Evolutionary conservation across 805 yeast genomes (phyloP).

Genomic region (Spathaspora gorwiae): DNA sequence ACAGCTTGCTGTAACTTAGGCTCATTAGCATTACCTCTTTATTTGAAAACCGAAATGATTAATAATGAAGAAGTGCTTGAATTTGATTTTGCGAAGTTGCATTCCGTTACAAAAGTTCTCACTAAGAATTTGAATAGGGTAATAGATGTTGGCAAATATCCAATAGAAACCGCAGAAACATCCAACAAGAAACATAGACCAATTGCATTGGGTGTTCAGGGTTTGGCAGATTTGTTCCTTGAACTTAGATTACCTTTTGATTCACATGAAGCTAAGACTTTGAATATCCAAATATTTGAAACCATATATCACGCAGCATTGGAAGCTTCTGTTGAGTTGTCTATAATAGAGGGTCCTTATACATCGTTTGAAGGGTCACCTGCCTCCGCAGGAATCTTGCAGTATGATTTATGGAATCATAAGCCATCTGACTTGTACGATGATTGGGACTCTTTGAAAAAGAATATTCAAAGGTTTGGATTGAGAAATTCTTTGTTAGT

Average conservation of each 20-base stretch:
- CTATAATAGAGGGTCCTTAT: constrained; percentile 65
- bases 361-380: constrained; percentile 81
- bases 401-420: constrained; percentile 82
- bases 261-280: constrained; percentile 65
- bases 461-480: constrained; percentile 57
- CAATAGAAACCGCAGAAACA: constrained; percentile 66
- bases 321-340: constrained; percentile 82
- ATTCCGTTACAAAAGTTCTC: constrained; percentile 70
- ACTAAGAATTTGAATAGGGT: constrained; percentile 74
- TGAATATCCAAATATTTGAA: constrained; percentile 86
- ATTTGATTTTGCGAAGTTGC: constrained; percentile 73
- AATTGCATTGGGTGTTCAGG: constrained; percentile 97
- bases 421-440: constrained; percentile 72
- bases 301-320: constrained; percentile 93
- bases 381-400: constrained; percentile 77
- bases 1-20: constrained; percentile 95
- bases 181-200: constrained; percentile 88
- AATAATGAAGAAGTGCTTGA: constrained; percentile 41
- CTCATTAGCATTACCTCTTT: constrained; percentile 83
- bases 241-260: constrained; percentile 81
- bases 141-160: constrained; percentile 83
- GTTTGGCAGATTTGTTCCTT: constrained; percentile 86
- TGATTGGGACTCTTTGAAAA: constrained; percentile 77
- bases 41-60: constrained; percentile 30
- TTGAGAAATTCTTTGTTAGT: constrained; percentile 81